Base-by-base conservation (phyloP, 768 basidiomycete genomes). In the Amanita molliuscula region DNA sequence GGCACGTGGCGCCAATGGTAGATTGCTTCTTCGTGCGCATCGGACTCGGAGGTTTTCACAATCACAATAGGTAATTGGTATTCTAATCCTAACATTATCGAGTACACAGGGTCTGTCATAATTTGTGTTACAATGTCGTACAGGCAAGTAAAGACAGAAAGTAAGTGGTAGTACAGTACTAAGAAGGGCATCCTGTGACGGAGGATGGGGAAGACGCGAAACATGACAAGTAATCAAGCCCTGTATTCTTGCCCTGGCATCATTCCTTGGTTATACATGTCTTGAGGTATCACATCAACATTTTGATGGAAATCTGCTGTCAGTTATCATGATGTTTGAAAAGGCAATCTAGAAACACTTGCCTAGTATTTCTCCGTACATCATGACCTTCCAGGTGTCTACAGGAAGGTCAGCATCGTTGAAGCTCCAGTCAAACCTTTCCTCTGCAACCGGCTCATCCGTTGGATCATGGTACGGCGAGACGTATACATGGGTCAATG, bases 361-460 rank as follows among this genome's bases (percentile, higher is more conserved):
- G 92, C 93, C 92, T 10, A 97, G 74, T 55, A 97, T 98, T 68
- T 99, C 95, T 59, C 84, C 88, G 73, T 98, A 98, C 95, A 99
- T 99, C 96, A 99, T 99, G 62, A 96, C 95, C 70, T 97, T 98
- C 96, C 96, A 99, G 1, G 91, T 95, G 61, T 99, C 96, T 9
- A 98, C 88, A 0, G 96, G 96, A 40, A 99, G 74, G 65, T 99
- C 96, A 16, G 96, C 96, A 56, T 99, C 96, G 66, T 99, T 99
- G 79, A 99, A 99, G 60, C 84, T 88, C 96, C 96, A 99, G 67
- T 99, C 96, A 60, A 99, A 99, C 61, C 88, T 85, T 63, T 97
- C 93, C 15, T 74, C 80, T 10, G 96, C 90, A 16, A 84, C 82
- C 7, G 96, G 96, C 63, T 99, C 96, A 63, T 99, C 96, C 2